phyloP scores from a whole-genome alignment of 2,329 filamentous ascomycete genomes.

The Talaromyces sp. region DNA sequence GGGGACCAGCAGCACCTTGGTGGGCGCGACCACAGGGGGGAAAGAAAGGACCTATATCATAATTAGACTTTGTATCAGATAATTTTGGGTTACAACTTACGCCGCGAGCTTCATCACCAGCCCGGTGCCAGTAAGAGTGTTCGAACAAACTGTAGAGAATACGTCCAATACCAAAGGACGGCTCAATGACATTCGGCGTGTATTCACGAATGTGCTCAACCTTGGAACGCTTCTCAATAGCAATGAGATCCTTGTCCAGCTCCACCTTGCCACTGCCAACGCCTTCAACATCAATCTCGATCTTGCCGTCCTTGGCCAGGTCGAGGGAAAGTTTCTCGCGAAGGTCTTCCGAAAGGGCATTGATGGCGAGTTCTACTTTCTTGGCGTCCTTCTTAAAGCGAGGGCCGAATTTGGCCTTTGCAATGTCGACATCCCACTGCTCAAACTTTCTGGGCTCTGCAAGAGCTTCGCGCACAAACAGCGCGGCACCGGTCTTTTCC shows the following conservation, averaged over 20 bases:
- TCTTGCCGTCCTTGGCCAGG: slow-evolving; percentile 67
- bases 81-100: slow-evolving; percentile 51
- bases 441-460: slow-evolving; percentile 73
- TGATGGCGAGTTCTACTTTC: slow-evolving; percentile 72
- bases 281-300: slow-evolving; percentile 67
- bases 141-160: slow-evolving; percentile 92
- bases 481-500: slow-evolving; percentile 82
- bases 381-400: slow-evolving; percentile 93
- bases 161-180: slow-evolving; percentile 92
- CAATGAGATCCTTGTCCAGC: slow-evolving; percentile 71
- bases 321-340: slow-evolving; percentile 73
- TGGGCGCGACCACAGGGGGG: slow-evolving; percentile 76
- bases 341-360: slow-evolving; percentile 71
- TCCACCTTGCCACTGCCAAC: slow-evolving; percentile 69
- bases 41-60: slow-evolving; percentile 62
- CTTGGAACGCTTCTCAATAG: slow-evolving; percentile 76
- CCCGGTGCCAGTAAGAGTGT: slow-evolving; percentile 91
- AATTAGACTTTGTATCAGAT: neutral
- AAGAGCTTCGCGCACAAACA: slow-evolving; percentile 78
- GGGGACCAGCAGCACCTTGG: slow-evolving; percentile 88
- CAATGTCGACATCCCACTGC: slow-evolving; percentile 80
- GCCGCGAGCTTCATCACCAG: slow-evolving; percentile 75
- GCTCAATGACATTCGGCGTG: slow-evolving; percentile 93
- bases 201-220: slow-evolving; percentile 83
- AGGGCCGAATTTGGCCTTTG: slow-evolving; percentile 95